phyloP scores from a whole-genome alignment of 2,329 filamentous ascomycete genomes.

The Aspergillus ruber region DNA sequence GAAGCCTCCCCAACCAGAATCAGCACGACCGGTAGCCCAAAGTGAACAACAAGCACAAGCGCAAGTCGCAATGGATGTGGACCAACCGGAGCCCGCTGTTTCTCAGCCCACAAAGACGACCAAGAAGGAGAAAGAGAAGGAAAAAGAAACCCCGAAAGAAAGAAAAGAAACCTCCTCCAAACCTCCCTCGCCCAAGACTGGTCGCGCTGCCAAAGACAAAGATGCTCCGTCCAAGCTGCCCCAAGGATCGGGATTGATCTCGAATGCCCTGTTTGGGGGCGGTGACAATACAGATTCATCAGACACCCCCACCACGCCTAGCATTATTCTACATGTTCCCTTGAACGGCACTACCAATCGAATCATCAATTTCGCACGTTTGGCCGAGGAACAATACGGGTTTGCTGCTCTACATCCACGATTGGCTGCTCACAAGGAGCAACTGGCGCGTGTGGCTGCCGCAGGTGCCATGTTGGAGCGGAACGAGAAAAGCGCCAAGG shows the following conservation, averaged over 20 bases:
- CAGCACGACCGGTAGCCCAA: conserved; percentile 3
- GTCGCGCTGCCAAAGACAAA: conserved; percentile 51
- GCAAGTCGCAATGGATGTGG: conserved; percentile 30
- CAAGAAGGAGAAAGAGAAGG: conserved; percentile 36
- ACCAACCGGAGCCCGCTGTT: conserved; percentile 18
- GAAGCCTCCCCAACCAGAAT: not conserved
- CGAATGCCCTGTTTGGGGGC: conserved; percentile 55
- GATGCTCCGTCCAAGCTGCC: conserved; percentile 51
- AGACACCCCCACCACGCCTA: conserved; percentile 51
- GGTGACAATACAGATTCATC: conserved; percentile 41
- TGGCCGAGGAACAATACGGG: conserved; percentile 90
- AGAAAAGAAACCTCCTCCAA: conserved; percentile 42
- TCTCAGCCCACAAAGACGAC: conserved; percentile 20
- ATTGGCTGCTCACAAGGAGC: conserved; percentile 78
- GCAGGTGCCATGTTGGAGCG: conserved; percentile 80
- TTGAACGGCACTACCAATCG: conserved; percentile 78
- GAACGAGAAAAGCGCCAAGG: conserved; percentile 61
- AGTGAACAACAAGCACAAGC: conserved; percentile 12
- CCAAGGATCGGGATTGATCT: conserved; percentile 58
- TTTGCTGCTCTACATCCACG: conserved; percentile 91
- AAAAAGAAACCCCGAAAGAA: conserved; percentile 32
- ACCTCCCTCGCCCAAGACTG: conserved; percentile 50
- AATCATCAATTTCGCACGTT: conserved; percentile 88
- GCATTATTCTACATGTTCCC: conserved; percentile 76
- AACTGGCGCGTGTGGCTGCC: conserved; percentile 79